Conservation (phyloP, 305 asterid species). For the Fraxinus dipetala region DNA sequence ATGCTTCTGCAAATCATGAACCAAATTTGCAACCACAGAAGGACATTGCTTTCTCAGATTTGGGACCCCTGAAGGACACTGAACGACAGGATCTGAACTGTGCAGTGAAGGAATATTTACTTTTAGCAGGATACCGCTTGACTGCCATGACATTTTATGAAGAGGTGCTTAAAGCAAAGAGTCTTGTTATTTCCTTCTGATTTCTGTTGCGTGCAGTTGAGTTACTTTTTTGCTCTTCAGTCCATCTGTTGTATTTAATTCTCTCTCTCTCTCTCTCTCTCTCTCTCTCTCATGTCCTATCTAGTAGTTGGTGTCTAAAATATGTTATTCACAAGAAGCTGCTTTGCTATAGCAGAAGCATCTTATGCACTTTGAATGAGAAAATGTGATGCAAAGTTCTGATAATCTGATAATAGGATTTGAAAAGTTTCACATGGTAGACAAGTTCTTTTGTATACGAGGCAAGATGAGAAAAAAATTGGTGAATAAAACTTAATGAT, state of each 20-base stretch:
- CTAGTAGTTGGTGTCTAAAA: neutral
- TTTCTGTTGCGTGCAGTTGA: constrained; percentile 3
- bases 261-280: neutral
- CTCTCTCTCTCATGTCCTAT: neutral
- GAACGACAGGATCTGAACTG: constrained; percentile 89
- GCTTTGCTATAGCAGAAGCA: constrained; percentile 4
- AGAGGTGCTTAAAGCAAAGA: constrained; percentile 58
- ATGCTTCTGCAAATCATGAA: constrained; percentile 41
- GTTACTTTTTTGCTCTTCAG: neutral
- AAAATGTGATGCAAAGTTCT: neutral
- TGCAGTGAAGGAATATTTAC: constrained; percentile 93
- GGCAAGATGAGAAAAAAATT: neutral
- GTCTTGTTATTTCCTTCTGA: constrained; percentile 26
- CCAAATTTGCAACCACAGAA: constrained; percentile 46
- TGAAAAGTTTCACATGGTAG: neutral
- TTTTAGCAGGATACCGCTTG: constrained; percentile 93
- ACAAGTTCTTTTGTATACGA: neutral
- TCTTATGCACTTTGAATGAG: neutral
- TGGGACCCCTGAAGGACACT: constrained; percentile 89
- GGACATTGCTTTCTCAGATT: constrained; percentile 55
- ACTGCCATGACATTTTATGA: constrained; percentile 99
- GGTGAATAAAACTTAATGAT: neutral
- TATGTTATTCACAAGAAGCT: neutral
- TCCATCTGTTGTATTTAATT: neutral
- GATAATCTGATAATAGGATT: neutral